Evolutionary conservation across 2,329 filamentous ascomycete genomes (phyloP), one percentile per base, ranked within the genome.

Genomic region (Sclerotinia minor): DNA sequence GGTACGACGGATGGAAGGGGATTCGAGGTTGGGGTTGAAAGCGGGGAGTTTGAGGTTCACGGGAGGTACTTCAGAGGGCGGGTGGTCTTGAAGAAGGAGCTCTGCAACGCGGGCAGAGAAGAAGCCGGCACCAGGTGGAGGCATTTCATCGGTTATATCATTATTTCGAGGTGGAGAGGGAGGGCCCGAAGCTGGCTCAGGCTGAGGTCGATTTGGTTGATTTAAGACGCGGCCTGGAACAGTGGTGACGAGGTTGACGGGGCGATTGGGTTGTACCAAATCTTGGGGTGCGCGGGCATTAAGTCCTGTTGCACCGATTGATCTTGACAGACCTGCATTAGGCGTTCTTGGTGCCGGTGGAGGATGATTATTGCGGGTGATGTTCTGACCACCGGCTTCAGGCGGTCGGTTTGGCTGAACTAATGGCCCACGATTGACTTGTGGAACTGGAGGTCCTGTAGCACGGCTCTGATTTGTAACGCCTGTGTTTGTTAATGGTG

Each of bases 1-100:
- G 0, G 94, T 97, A 76, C 94, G 94, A 70, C 92, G 87, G 75
- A 97, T 93, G 0, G 93, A 95, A 0, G 94, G 93, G 70, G 89
- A 92, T 74, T 94, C 90, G 7, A 87, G 84, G 68, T 88, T 88
- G 3, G 90, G 90, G 73, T 94, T 90, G 77, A 94, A 94, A 32
- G 83, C 81, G 17, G 86, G 83, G 7, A 81, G 80, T 9, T 80
- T 79, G 49, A 81, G 78, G 79, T 77, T 5, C 82, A 77, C 4
- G 78, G 75, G 45, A 80, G 79, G n/a, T 61, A 54, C 26, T 68
- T 80, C 59, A 5, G 66, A 63, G 5, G 38, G 21, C 15, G 55
- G 38, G 4, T 61, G 59, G 1, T 67, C 65, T 68, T 86, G 83
- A 7, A 85, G 81, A 6, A 89, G 76, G 67, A 83, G 80, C 66